These are phyloP conservation scores for Ustilago curta DNA, from an alignment of 1,284 basidiomycete species.

Conservation along the genomic window DNA sequence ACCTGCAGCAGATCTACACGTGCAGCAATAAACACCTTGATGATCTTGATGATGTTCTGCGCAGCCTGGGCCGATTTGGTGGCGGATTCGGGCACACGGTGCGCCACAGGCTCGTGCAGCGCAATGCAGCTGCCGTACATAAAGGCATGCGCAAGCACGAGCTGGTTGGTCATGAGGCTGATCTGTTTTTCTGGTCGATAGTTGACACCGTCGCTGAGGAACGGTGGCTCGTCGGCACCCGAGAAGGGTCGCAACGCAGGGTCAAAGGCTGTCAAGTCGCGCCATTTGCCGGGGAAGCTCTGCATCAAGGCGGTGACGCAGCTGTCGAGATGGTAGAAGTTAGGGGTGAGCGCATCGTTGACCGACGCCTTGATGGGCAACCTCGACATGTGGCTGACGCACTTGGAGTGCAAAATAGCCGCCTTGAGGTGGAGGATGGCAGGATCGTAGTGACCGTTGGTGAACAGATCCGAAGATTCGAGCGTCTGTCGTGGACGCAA, in stretches of 20 bases:
- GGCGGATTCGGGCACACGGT: slow-evolving; percentile 39
- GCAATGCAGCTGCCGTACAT: slow-evolving; percentile 46
- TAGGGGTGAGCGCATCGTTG: slow-evolving; percentile 40
- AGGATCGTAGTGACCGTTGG: slow-evolving; percentile 47
- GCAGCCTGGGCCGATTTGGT: slow-evolving; percentile 37
- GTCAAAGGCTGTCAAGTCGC: slow-evolving; percentile 36
- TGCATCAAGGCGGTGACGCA: slow-evolving; percentile 29
- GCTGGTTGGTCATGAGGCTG: slow-evolving; percentile 46
- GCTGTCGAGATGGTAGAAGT: slow-evolving; percentile 45
- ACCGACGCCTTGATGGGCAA: slow-evolving; percentile 35
- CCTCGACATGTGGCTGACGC: slow-evolving; percentile 50
- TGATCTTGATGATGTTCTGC: slow-evolving; percentile 47
- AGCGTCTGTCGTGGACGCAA: slow-evolving; percentile 47
- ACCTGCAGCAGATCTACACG: slow-evolving; percentile 43
- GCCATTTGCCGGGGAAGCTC: slow-evolving; percentile 47
- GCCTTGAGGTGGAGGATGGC: slow-evolving; percentile 52
- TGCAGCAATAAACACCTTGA: slow-evolving; percentile 50
- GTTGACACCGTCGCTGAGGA: slow-evolving; percentile 49
- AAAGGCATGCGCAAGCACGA: slow-evolving; percentile 45
- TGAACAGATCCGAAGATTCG: slow-evolving; percentile 51
- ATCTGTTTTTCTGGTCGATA: slow-evolving; percentile 43
- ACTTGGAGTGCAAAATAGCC: slow-evolving; percentile 44
- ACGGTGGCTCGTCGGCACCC: slow-evolving; percentile 31
- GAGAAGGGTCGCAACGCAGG: slow-evolving; percentile 21
- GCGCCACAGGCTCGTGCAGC: slow-evolving; percentile 54